Evolutionary conservation across 176 grass and related monocot species (phyloP).

Genomic region (Poa pratensis): DNA sequence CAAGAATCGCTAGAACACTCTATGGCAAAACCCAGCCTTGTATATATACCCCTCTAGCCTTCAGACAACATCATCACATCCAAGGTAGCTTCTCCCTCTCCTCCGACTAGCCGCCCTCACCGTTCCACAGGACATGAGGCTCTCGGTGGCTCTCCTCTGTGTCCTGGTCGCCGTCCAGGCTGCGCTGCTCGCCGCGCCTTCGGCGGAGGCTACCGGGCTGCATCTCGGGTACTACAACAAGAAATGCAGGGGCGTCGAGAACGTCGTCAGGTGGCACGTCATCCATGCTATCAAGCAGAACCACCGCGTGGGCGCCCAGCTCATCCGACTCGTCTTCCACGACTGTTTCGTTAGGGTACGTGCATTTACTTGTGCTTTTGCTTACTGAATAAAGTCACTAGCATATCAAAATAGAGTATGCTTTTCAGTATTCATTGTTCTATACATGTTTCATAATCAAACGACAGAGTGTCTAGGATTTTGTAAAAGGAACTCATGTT

Average conservation of each 20-base stretch:
- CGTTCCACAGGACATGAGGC: conserved; percentile 25
- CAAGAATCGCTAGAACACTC: conserved; percentile 18
- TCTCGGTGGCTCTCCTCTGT: conserved; percentile 34
- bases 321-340: conserved; percentile 71
- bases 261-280: conserved; percentile 44
- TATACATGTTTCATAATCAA: too few species aligned
- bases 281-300: conserved; percentile 44
- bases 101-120: too few species aligned
- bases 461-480: not conserved
- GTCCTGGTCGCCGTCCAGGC: conserved; percentile 40
- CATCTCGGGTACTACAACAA: conserved; percentile 53
- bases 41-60: conserved; percentile 38
- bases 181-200: conserved; percentile 26
- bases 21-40: not conserved
- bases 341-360: conserved; percentile 74
- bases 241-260: conserved; percentile 52
- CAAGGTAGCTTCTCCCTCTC: too few species aligned
- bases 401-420: not conserved
- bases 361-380: not conserved
- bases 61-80: too few species aligned
- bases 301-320: conserved; percentile 52
- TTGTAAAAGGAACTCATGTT: not conserved
- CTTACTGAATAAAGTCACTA: not conserved
- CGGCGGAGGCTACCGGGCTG: conserved; percentile 15
- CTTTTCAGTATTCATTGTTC: not conserved